Evolutionary conservation across 768 basidiomycete species (phyloP), one percentile per base, ranked within the genome.

Genomic region (Cubamyces lactineus): DNA sequence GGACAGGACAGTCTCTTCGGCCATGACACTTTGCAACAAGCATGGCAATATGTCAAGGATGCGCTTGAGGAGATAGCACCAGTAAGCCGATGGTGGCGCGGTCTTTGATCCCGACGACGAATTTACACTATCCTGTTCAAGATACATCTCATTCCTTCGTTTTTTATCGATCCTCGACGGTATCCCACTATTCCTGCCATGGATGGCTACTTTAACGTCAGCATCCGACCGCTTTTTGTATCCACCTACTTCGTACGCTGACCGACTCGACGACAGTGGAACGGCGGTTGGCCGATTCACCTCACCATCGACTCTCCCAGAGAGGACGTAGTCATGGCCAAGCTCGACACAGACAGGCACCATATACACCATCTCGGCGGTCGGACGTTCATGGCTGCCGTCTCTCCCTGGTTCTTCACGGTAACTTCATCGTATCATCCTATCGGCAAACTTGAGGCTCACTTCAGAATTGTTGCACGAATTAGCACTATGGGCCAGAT

Each of bases 361-460:
- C 87, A 91, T 69, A 74, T 89, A 52, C 65, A 82, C 78, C 79
- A 83, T 75, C 67, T 72, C 1, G 69, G 46, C 0, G 63, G 66
- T 8, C 62, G 73, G 53, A 71, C 75, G 11, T 84, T 82, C 64
- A 80, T 83, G 73, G 79, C 80, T 8, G 78, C 88, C 13, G 84
- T 88, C 23, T 86, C 89, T 5, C 88, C 91, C 17, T 86, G 87
- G 84, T 93, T 93, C 76, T 92, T 89, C 72, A 89, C 91, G 4
- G 78, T 75, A 52, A 61, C 64, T 23, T 34, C 34, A 5, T 19
- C 3, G 17, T 23, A 2, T n/a, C 40, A 4, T 17, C 45, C 42
- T n/a, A n/a, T n/a, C n/a, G n/a, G n/a, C n/a, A n/a, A n/a, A n/a
- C n/a, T n/a, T n/a, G n/a, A n/a, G n/a, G n/a, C n/a, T n/a, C n/a